Conservation (phyloP, 2,329 filamentous ascomycete genomes). For the Penicillium sp. region DNA sequence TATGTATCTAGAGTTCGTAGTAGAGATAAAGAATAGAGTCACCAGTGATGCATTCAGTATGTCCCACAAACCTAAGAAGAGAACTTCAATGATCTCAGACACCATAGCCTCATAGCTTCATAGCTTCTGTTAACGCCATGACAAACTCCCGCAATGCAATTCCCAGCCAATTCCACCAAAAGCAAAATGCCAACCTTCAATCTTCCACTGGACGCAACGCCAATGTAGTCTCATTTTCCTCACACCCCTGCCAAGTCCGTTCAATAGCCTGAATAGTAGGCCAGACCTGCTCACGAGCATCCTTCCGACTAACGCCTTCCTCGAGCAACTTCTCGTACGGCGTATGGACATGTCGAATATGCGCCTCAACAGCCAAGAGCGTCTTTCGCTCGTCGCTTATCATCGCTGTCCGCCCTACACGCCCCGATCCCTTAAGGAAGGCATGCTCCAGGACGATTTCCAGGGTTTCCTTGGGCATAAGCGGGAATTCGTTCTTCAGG, state of each 20-base stretch:
- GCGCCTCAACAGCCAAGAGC: slow-evolving; percentile 42
- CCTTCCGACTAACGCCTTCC: slow-evolving; percentile 21
- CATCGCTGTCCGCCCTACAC: slow-evolving; percentile 38
- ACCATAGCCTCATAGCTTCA: neutral
- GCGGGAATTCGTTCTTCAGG: slow-evolving; percentile 35
- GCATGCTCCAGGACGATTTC: slow-evolving; percentile 37
- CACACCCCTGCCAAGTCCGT: slow-evolving; percentile 30
- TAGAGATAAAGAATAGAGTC: neutral
- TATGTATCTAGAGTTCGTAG: neutral
- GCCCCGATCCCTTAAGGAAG: slow-evolving; percentile 41
- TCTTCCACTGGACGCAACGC: neutral
- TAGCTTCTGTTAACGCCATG: neutral
- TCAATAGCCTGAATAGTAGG: slow-evolving; percentile 28
- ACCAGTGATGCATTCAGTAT: neutral
- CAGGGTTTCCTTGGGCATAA: slow-evolving; percentile 36
- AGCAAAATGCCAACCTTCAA: neutral
- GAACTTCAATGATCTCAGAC: neutral
- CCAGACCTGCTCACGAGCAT: slow-evolving; percentile 36
- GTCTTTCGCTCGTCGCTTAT: slow-evolving; percentile 36
- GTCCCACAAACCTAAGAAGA: neutral
- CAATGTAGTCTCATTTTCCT: neutral
- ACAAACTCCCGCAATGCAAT: slow-evolving; percentile 3
- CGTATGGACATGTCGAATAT: slow-evolving; percentile 44
- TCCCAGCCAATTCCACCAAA: neutral
- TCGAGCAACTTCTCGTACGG: slow-evolving; percentile 38